Evolutionary conservation across 2,329 filamentous ascomycete species (phyloP).

Genomic region (Sporothrix dimorphospora): DNA sequence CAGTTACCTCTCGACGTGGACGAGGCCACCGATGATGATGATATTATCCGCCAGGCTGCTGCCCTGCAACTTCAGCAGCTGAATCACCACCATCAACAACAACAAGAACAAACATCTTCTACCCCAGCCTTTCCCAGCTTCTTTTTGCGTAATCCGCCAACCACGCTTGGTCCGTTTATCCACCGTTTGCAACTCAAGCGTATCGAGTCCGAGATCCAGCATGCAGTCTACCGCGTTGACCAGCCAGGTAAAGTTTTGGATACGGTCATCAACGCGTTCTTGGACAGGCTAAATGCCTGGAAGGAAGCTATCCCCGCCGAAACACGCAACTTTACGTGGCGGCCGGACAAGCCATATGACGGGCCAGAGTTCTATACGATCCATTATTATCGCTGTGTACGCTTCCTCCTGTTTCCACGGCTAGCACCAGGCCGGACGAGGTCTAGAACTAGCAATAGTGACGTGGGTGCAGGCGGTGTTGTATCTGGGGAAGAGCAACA

Average conservation of each 20-base stretch:
- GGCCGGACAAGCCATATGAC: background rate
- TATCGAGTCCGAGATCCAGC: background rate
- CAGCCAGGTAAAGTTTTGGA: background rate
- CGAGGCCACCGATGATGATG: background rate
- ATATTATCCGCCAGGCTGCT: background rate
- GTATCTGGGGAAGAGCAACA: too few relatives aligned
- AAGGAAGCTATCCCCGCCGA: background rate
- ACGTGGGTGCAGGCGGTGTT: too few relatives aligned
- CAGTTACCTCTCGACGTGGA: background rate
- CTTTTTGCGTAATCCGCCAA: background rate
- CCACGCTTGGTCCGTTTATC: background rate
- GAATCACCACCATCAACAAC: background rate
- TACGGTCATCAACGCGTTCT: background rate
- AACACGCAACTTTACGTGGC: background rate
- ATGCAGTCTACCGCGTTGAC: background rate
- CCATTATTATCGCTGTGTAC: background rate
- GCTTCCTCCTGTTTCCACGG: background rate
- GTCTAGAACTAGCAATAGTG: background rate
- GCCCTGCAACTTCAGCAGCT: background rate
- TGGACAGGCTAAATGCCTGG: background rate
- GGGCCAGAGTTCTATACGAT: background rate
- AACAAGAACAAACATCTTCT: background rate
- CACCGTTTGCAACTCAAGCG: background rate
- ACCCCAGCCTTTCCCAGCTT: background rate
- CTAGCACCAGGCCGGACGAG: background rate